A percentile compares a stretch with the other conserved stretches of the same genome.
These are phyloP conservation scores for Clonostachys solani DNA, from an alignment of 2,329 filamentous ascomycete species.

Conservation along the genomic window DNA sequence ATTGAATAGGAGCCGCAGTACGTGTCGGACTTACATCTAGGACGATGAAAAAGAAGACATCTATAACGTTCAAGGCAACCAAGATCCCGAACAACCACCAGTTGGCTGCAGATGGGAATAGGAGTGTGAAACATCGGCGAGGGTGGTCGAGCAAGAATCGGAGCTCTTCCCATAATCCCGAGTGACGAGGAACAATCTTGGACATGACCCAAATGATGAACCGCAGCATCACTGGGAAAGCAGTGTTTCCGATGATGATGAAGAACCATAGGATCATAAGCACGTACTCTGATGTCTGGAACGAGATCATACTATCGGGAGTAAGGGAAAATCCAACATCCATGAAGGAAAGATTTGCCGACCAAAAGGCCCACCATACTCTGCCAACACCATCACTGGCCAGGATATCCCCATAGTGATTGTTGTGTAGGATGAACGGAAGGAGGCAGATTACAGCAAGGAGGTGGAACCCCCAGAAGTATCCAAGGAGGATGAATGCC, in stretches of 20 bases:
- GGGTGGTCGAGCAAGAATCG: constrained; percentile 91
- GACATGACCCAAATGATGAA: constrained; percentile 85
- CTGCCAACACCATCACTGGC: constrained; percentile 55
- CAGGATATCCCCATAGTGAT: constrained; percentile 63
- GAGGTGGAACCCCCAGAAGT: constrained; percentile 80
- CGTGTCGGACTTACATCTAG: constrained; percentile 64
- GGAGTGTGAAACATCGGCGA: constrained; percentile 88
- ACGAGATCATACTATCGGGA: constrained; percentile 89
- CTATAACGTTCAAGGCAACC: constrained; percentile 74
- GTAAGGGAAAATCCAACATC: constrained; percentile 93
- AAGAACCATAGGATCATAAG: constrained; percentile 78
- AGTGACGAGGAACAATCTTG: constrained; percentile 58
- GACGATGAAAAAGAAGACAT: constrained; percentile 87
- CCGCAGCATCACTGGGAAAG: constrained; percentile 90
- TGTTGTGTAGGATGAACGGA: constrained; percentile 71
- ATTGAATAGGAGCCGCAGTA: neutral
- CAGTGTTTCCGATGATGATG: constrained; percentile 92
- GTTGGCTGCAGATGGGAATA: constrained; percentile 85
- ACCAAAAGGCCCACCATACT: constrained; percentile 93
- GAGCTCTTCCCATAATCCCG: constrained; percentile 82
- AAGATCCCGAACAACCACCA: constrained; percentile 96
- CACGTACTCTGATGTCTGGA: constrained; percentile 71
- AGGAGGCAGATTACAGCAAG: constrained; percentile 70
- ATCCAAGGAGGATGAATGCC: constrained; percentile 70
- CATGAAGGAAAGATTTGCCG: constrained; percentile 82